phyloP scores from a whole-genome alignment of 2,329 filamentous ascomycete species.

The Lanzia echinophila region DNA sequence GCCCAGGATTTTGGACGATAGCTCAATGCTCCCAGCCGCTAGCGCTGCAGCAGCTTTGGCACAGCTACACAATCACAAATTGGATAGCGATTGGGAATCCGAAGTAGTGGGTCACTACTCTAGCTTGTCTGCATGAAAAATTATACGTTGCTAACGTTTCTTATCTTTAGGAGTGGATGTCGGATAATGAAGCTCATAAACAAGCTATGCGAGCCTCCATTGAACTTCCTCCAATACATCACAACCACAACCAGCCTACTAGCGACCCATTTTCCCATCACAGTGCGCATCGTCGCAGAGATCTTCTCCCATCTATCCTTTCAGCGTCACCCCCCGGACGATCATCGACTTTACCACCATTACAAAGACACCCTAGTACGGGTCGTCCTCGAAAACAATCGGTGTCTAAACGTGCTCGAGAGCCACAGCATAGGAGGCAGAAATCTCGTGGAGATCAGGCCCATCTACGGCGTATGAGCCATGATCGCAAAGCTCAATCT shows the following conservation, averaged over 20 bases:
- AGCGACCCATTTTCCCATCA: constrained; percentile 66
- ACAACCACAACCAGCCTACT: constrained; percentile 42
- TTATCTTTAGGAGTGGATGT: constrained; percentile 58
- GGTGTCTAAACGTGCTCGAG: constrained; percentile 69
- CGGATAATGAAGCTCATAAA: constrained; percentile 60
- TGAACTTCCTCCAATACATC: constrained; percentile 65
- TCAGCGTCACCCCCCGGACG: constrained; percentile 76
- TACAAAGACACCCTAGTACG: constrained; percentile 66
- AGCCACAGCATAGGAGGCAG: constrained; percentile 72
- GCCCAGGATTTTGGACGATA: constrained; percentile 63
- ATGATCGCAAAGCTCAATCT: constrained; percentile 76
- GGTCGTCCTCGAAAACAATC: constrained; percentile 78
- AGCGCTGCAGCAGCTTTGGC: constrained; percentile 82
- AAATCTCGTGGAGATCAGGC: constrained; percentile 63
- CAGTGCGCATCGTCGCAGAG: constrained; percentile 56
- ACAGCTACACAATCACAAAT: constrained; percentile 73
- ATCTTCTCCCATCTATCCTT: constrained; percentile 77
- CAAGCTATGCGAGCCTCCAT: constrained; percentile 57
- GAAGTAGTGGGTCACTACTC: constrained; percentile 56
- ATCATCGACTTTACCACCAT: constrained; percentile 79
- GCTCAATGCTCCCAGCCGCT: constrained; percentile 58
- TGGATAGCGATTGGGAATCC: constrained; percentile 70
- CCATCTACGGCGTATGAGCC: constrained; percentile 58
- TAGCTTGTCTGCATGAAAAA: neutral
- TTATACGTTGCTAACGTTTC: neutral